Base-by-base conservation (phyloP, 2,329 filamentous ascomycete species). In the Zymoseptoria crescenta region DNA sequence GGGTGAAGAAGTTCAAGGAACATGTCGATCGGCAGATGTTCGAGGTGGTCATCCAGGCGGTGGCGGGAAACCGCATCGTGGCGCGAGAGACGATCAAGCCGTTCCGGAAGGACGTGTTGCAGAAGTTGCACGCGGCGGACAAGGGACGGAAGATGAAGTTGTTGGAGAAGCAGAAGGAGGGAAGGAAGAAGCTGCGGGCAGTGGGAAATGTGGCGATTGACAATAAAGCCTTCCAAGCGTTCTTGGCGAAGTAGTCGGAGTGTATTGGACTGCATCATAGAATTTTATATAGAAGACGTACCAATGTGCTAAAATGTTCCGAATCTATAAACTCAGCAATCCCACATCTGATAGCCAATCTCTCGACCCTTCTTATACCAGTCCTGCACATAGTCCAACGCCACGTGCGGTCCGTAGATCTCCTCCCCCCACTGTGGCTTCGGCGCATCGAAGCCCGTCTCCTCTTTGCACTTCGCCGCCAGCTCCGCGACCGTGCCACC, bases 1-100 rank as follows among this genome's bases (percentile, higher is more conserved):
- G 94, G 94, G 93, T 96, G 5, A 86, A 84, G 49, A 96, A 96
- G 74, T 97, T 99, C 80, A 97, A 96, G 71, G 87, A 96, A 73
- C 93, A 97, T 69, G 93, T 99, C 20, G 89, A 96, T 69, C 81
- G 94, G 19, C 94, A 99, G 74, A 94, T 97, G 86, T 99, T 96
- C 70, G 94, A 99, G 76, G 85, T 99, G 21, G 80, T 97, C 58
- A 97, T 99, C 64, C 94, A 99, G 75, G 93, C 94, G 2, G 87
- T 89, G 0, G 87, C 89, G 0, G 93, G 92, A 3, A 86, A 84
- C 66, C 84, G 87, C 55, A 87, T 99, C 55, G 83, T 99, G 3
- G 94, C 94, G 0, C 81, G 94, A 70, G 94, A 97, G 73, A 96
- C 92, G 0, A 87, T 99, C 72, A 97, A 97, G 78, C 91, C 94